These are phyloP conservation scores for Colletotrichum horii DNA, from an alignment of 2,329 filamentous ascomycete genomes.

Conservation along the genomic window DNA sequence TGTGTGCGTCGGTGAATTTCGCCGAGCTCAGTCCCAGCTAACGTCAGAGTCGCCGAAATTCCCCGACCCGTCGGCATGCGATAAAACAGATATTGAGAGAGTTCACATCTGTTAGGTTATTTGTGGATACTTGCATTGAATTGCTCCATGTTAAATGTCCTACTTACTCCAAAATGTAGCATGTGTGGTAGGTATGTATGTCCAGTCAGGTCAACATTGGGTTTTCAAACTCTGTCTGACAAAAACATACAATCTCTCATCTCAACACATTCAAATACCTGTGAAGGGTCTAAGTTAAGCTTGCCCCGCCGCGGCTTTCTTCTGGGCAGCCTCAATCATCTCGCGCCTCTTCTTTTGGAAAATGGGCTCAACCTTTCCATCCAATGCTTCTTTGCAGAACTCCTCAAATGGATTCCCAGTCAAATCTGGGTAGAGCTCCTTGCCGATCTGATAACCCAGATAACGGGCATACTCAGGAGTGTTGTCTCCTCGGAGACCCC, in stretches of 20 bases:
- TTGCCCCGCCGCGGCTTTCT: not conserved
- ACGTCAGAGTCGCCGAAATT: not conserved
- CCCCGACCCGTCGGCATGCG: not conserved
- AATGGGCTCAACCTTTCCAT: not conserved
- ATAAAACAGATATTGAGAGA: not conserved
- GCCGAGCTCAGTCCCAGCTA: not conserved
- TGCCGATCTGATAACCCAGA: conserved; percentile 56
- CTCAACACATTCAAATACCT: not conserved
- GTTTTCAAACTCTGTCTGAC: accelerated
- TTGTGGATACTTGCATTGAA: not conserved
- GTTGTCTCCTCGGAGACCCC: conserved; percentile 57
- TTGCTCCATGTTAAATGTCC: accelerated
- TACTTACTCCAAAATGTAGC: accelerated
- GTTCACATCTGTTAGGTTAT: not conserved
- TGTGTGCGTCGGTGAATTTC: not conserved
- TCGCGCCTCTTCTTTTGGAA: not conserved
- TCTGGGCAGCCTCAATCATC: not conserved
- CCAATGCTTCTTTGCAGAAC: not conserved
- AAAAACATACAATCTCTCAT: not conserved
- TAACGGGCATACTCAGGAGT: conserved; percentile 57
- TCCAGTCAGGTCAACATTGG: not conserved
- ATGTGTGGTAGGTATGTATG: too few species aligned
- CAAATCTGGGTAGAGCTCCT: conserved; percentile 60
- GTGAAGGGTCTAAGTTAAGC: not conserved
- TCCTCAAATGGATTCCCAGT: not conserved